Evolutionary conservation across 345 rosid genomes (phyloP).

Genomic region (Microthlaspi erraticum): DNA sequence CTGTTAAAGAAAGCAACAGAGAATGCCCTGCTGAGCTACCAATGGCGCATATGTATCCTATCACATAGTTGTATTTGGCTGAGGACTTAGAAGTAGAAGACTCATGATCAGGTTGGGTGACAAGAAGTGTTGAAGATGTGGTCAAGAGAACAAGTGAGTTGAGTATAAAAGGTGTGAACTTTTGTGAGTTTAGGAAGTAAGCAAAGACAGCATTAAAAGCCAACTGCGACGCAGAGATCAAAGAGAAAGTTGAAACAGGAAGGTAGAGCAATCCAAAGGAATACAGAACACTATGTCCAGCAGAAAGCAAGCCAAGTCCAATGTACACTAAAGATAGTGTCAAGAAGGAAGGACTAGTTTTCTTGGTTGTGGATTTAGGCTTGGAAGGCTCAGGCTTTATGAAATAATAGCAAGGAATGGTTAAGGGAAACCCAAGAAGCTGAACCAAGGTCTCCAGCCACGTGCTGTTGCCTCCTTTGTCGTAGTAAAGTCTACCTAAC

Average conservation of each 20-base stretch:
- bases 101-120: slow-evolving; percentile 34
- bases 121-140: slow-evolving; percentile 45
- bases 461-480: slow-evolving; percentile 61
- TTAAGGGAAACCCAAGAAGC: slow-evolving; percentile 56
- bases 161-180: slow-evolving; percentile 40
- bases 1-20: slow-evolving; percentile 42
- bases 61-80: slow-evolving; percentile 8
- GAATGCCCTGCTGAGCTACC: slow-evolving; percentile 41
- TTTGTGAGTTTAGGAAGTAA: slow-evolving; percentile 46
- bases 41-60: slow-evolving; percentile 39
- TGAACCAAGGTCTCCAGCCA: slow-evolving; percentile 62
- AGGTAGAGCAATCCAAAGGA: slow-evolving; percentile 47
- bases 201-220: slow-evolving; percentile 45
- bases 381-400: slow-evolving; percentile 22
- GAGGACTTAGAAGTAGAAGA: slow-evolving; percentile 9
- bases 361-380: slow-evolving; percentile 2
- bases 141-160: slow-evolving; percentile 46
- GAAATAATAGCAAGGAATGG: slow-evolving; percentile 50
- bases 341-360: slow-evolving; percentile 18
- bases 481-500: slow-evolving; percentile 58
- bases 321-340: slow-evolving; percentile 28
- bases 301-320: slow-evolving; percentile 43
- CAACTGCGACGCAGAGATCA: slow-evolving; percentile 42
- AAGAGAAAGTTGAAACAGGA: slow-evolving; percentile 46
- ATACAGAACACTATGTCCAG: slow-evolving; percentile 38